Evolutionary conservation across 2,329 filamentous ascomycete species (phyloP).

Genomic region (Pezicula carpinea): DNA sequence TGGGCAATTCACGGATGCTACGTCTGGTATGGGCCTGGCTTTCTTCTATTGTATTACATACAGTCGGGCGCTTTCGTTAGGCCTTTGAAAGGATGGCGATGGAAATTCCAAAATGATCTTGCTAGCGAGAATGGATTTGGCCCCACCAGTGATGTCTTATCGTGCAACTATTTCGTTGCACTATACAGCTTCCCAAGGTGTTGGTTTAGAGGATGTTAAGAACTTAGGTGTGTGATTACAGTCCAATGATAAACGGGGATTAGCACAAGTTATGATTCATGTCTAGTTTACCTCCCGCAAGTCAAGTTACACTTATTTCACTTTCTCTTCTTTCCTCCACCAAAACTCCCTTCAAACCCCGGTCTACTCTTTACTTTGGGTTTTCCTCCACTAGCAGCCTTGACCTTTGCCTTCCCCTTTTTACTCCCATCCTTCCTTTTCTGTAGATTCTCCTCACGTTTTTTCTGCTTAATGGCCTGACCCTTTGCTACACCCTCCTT

Average conservation of each 20-base stretch:
- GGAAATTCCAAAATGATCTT: background rate
- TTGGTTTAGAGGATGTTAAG: too few relatives aligned
- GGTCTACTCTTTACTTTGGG: slow-evolving; percentile 41
- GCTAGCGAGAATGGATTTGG: too few relatives aligned
- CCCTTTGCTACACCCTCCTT: slow-evolving; percentile 68
- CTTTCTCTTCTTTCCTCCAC: slow-evolving; percentile 22
- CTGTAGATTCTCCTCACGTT: slow-evolving; percentile 73
- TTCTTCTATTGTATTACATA: slow-evolving; percentile 1
- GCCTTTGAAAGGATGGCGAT: background rate
- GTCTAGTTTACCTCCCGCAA: background rate
- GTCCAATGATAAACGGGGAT: background rate
- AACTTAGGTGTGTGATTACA: too few relatives aligned
- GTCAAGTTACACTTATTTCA: slow-evolving; percentile 1
- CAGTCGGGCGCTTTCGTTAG: background rate
- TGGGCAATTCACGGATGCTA: background rate
- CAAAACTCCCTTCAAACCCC: slow-evolving; percentile 52
- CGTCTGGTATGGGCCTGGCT: background rate
- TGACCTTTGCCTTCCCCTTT: slow-evolving; percentile 51
- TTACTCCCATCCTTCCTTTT: slow-evolving; percentile 70
- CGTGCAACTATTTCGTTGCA: too few relatives aligned
- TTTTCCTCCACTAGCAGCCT: slow-evolving; percentile 45
- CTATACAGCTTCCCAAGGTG: too few relatives aligned
- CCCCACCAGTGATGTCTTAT: too few relatives aligned
- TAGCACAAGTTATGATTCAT: background rate
- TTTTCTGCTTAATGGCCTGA: slow-evolving; percentile 75